Base-by-base conservation (phyloP, 805 yeast species). In the Yamadazyma kitorensis region DNA sequence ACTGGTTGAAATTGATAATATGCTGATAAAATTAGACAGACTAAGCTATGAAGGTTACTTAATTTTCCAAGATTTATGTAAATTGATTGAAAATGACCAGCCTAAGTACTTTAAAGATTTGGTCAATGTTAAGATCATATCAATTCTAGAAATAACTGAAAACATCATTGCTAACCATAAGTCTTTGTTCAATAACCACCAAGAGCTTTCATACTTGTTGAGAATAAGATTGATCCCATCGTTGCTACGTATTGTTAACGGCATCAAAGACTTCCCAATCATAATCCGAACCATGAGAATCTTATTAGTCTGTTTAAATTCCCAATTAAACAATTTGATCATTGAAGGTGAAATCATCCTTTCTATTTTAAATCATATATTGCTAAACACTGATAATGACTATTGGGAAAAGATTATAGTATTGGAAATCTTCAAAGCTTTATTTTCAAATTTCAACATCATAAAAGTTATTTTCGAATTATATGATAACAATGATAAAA, bases 61-160 rank as follows among this genome's bases (percentile, higher is more conserved):
- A 39, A 70, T 88, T 3, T 77, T 89, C 41, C 59, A 64, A 13
- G 96, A 89, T 55, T 64, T 91, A 17, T 86, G 95, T 48, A 66
- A 73, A 2, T 54, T 85, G 24, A 73, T 81, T 7, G 83, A 80
- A 33, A 75, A 71, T 37, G 78, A 73, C 38, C 64, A 68, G 20
- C 79, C 87, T 0, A 40, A 54, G 1, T 78, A 76, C 43, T 55
- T 87, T 35, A 73, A 73, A 18, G 45, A 38, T 57, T 78, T 47
- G 59, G 71, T 36, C 51, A 82, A 21, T 69, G 84, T 28, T 75
- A 82, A 56, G 72, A 78, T 29, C 71, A 36, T 45, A n/a, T 49
- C 87, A 39, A 86, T 87, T 0, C 72, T 93, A 33, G 98, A 91
- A 51, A 71, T 91, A 18, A 55, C 93, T 15, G 98, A 93, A 57